Evolutionary conservation across 148 eudicot genomes (phyloP).

Genomic region (Vaccinium macrocarpon): DNA sequence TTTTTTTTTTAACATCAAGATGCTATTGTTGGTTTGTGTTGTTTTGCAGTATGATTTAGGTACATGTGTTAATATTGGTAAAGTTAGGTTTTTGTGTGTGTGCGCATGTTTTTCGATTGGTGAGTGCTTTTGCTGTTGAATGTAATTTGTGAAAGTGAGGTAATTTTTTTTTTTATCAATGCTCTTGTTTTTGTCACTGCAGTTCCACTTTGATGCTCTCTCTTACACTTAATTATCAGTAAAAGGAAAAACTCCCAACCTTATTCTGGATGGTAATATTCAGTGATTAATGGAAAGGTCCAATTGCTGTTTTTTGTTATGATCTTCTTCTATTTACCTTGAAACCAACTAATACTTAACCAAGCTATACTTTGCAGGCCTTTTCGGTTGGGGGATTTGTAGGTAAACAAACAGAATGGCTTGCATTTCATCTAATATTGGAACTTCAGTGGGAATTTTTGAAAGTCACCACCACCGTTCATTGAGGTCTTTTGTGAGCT

Average conservation of each 20-base stretch:
- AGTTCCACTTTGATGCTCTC: neutral
- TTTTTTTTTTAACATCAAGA: neutral
- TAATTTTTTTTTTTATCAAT: neutral
- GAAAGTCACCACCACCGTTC: constrained; percentile 3
- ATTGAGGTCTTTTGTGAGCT: neutral
- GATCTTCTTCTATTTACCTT: neutral
- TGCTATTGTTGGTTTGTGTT: neutral
- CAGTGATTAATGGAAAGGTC: neutral
- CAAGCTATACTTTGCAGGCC: constrained; percentile 2
- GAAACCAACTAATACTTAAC: neutral
- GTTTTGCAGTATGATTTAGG: neutral
- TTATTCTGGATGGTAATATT: neutral
- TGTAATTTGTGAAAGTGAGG: neutral
- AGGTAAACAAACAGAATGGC: constrained; percentile 20
- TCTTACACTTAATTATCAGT: neutral
- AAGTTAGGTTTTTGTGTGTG: neutral
- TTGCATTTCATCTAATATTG: constrained; percentile 25
- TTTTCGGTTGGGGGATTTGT: neutral
- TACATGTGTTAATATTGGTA: neutral
- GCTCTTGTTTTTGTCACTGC: neutral
- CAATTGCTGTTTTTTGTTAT: neutral
- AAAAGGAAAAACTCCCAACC: neutral
- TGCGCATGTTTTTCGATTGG: neutral
- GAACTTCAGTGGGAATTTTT: constrained; percentile 16
- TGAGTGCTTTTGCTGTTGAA: neutral